Evolutionary conservation across 495 filamentous ascomycete species (phyloP), one percentile per base, ranked within the genome.

Genomic region (Penicillium flavigenum): DNA sequence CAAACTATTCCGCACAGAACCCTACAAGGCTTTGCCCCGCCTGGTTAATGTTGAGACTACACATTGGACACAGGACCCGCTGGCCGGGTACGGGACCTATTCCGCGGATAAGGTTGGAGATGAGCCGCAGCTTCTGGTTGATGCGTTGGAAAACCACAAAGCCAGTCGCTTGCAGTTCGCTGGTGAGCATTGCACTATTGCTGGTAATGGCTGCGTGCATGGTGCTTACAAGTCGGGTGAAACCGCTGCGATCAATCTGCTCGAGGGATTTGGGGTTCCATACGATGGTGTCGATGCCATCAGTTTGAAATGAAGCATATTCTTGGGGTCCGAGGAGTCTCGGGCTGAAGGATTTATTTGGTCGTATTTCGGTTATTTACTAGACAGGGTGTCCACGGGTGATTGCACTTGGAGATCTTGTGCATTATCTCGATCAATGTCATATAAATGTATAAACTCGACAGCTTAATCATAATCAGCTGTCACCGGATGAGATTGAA

Each of bases 31-130:
- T 17, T 52, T 66, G 26, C 63, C 63, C 5, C 51, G 54, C n/a
- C 51, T 66, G 39, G 17, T 66, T 26, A 54, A 44, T 60, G 58
- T 66, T 58, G 63, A 66, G 54, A 61, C 61, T 45, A 66, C 63
- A 56, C 63, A 63, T 46, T 66, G 63, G 63, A 66, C 63, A 43
- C 63, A 63, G 45, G 63, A 66, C 51, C 61, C 63, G 34, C 41
- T 66, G 47, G 63, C 63, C 6, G 63, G 63, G 31, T 66, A 61
- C 47, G 63, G 63, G 3, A 59, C 58, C 6, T 66, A 66, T 52
- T 66, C 63, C 27, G 61, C 61, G 22, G 63, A 66, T 31, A 66
- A 66, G 45, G 63, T 66, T 29, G 63, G 63, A 6, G 63, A 66
- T 43, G 56, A 66, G 12, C 61, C 63, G 9, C 51, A 63, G 27